Evolutionary conservation across 2,329 filamentous ascomycete species (phyloP).

Genomic region (Colletotrichum costaricense): DNA sequence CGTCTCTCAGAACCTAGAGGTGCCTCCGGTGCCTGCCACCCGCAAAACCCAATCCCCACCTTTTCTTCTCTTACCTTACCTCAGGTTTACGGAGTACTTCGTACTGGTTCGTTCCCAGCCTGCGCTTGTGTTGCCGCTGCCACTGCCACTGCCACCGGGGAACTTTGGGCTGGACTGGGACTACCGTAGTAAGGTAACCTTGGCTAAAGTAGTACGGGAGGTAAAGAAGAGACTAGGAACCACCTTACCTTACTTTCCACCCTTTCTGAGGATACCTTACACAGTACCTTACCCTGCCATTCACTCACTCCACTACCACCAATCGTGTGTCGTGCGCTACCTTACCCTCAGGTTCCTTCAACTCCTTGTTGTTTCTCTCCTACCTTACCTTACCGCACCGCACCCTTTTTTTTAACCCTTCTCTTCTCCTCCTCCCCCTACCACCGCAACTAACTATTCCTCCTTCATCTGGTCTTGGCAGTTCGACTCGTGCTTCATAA

Average conservation of each 20-base stretch:
- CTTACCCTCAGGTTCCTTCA: not conserved
- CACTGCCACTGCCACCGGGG: conserved; percentile 4
- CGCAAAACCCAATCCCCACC: not conserved
- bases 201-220: not conserved
- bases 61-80: not conserved
- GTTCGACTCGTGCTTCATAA: conserved; percentile 29
- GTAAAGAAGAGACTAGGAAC: not conserved
- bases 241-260: not conserved
- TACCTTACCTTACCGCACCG: not conserved
- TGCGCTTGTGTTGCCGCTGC: not conserved
- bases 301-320: conserved; percentile 21
- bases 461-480: conserved; percentile 30
- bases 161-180: conserved; percentile 6
- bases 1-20: too few relatives aligned
- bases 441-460: not conserved
- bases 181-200: not conserved
- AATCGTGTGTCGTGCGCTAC: conserved; percentile 13
- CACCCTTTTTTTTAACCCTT: conserved; percentile 3
- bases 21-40: not conserved
- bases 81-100: too few relatives aligned
- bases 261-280: not conserved
- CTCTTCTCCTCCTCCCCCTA: not conserved
- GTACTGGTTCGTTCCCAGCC: not conserved
- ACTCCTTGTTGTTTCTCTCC: conserved; percentile 7
- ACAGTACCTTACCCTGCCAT: conserved; percentile 2